Base-by-base conservation (phyloP, 345 rosid species). In the Linum usitatissimum region DNA sequence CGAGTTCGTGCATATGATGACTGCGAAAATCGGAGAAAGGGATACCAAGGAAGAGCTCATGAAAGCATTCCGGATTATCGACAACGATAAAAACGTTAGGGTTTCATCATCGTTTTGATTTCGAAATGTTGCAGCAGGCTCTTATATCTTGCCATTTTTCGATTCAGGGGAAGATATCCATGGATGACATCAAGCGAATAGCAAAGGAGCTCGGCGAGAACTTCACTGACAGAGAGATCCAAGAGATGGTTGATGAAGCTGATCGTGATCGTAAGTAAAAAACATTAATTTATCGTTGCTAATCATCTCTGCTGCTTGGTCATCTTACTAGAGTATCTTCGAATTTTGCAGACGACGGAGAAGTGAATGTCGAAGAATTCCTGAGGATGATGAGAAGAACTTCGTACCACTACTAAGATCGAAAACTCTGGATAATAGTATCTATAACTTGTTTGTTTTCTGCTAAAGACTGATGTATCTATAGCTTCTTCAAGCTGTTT, bases 1-100 rank as follows among this genome's bases (percentile, higher is more conserved):
- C 77, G 99, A 93, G 77, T 94, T 94, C 75, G 87, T 59, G 14
- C 73, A 83, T 62, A 94, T 90, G 99, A 94, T 94, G 99, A 94
- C 96, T 39, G 85, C 94, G 55, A 94, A 94, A 77, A 87, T 90
- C 62, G 97, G 97, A 49, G 99, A 94, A 74, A 83, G 96, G 75
- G 91, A 94, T 76, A 77, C 88, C 2, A 94, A 85, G 68, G 97
- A 87, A 76, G 96, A 94, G 80, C 89, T 94, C 20, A 72, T 61
- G 60, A 90, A 88, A 71, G 96, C 97, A 6, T 90, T 90, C 68
- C 71, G 57, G 21, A 76, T 90, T 71, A 84, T 90, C 72, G 99
- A 94, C 84, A 85, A 81, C 23, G 96, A 94, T 80, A 81, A 81
- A 18, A 87, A 86, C 73, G 97, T 90, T 60, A 69, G 64, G 12